These are phyloP conservation scores for Nicotiana sylvestris DNA, from an alignment of 257 asterid genomes.

Conservation along the genomic window DNA sequence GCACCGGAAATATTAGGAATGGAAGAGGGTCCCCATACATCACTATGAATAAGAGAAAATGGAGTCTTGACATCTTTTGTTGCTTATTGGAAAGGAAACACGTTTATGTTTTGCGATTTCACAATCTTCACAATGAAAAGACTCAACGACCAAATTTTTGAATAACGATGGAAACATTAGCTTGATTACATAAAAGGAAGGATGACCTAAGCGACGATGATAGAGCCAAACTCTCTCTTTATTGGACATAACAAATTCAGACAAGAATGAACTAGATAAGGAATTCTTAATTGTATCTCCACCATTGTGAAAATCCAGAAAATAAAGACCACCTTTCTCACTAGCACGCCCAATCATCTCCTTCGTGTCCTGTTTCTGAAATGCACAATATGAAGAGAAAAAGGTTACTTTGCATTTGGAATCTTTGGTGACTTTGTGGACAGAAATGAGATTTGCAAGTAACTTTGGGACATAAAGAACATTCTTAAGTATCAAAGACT, in stretches of 20 bases:
- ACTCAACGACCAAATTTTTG: background rate
- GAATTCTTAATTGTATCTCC: no score
- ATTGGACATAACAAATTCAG: background rate
- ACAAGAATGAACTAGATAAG: no score
- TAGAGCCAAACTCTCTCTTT: background rate
- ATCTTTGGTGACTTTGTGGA: background rate
- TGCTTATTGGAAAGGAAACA: background rate
- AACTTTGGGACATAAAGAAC: background rate
- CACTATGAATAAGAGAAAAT: no score
- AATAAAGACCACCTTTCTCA: background rate
- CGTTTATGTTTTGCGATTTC: background rate
- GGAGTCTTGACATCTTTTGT: no score
- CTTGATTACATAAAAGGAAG: background rate
- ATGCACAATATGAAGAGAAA: background rate
- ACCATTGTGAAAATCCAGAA: background rate
- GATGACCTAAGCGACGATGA: background rate
- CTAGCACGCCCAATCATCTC: constrained; percentile 1
- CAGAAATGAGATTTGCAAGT: background rate
- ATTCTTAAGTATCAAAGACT: no score
- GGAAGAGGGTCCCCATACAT: background rate
- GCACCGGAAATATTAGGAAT: background rate
- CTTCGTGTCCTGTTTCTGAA: background rate
- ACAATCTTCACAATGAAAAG: background rate
- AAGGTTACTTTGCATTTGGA: background rate
- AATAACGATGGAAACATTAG: background rate